Conservation (phyloP, 2,329 filamentous ascomycete genomes). For the Penicillium verrucosum region DNA sequence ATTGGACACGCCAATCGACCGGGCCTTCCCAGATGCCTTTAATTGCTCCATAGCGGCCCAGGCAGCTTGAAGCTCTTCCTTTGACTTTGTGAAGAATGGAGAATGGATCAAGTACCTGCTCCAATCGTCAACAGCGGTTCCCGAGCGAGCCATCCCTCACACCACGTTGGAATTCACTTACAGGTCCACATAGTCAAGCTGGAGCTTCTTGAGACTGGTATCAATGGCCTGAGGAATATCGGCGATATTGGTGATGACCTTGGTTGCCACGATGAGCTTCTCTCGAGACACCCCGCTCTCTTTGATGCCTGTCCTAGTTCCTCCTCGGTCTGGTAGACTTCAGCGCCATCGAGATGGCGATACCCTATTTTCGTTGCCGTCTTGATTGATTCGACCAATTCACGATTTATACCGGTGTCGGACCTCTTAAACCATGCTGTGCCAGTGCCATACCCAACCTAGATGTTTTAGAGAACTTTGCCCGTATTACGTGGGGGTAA, state of each 20-base stretch:
- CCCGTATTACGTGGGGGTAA: not conserved
- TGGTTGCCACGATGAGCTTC: slow-evolving; percentile 55
- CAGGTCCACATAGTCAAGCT: slow-evolving; percentile 61
- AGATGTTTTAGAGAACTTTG: not conserved
- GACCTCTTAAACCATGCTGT: slow-evolving; percentile 62
- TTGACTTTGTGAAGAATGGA: slow-evolving; percentile 56
- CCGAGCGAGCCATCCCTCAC: not conserved
- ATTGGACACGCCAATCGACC: slow-evolving; percentile 63
- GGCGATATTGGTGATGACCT: slow-evolving; percentile 52
- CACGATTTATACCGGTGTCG: slow-evolving; percentile 50
- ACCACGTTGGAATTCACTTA: slow-evolving; percentile 33
- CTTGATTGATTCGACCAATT: slow-evolving; percentile 55
- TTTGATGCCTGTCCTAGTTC: slow-evolving; percentile 51
- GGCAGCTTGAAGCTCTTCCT: slow-evolving; percentile 54
- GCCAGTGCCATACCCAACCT: slow-evolving; percentile 62
- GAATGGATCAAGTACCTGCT: slow-evolving; percentile 59
- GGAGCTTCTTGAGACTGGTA: slow-evolving; percentile 57
- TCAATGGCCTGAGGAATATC: slow-evolving; percentile 57
- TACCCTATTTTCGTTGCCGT: slow-evolving; percentile 59
- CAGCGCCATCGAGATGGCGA: slow-evolving; percentile 61
- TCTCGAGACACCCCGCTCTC: slow-evolving; percentile 46
- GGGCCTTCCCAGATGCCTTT: slow-evolving; percentile 55
- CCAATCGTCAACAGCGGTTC: not conserved
- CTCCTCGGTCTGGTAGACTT: slow-evolving; percentile 51
- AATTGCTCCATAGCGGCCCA: slow-evolving; percentile 62